phyloP scores from a whole-genome alignment of 306 rosid species.

The Gastrolobium villosum region DNA sequence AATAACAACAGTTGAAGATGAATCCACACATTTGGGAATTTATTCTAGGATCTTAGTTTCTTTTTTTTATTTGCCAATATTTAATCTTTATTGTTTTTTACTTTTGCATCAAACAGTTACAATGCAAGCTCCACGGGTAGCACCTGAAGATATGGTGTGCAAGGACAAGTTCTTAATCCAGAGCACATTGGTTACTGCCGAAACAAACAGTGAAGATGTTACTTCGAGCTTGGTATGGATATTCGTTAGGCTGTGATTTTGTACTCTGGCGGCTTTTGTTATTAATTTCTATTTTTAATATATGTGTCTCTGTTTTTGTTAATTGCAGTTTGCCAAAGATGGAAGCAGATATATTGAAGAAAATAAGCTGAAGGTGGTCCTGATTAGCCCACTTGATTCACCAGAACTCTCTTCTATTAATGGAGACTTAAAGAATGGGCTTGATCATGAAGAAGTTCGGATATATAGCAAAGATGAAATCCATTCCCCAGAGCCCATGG shows the following conservation, averaged over 20 bases:
- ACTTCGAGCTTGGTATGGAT: constrained; percentile 78
- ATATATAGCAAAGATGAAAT: constrained; percentile 50
- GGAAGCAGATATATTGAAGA: constrained; percentile 71
- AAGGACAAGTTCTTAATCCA: constrained; percentile 94
- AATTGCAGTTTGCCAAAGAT: constrained; percentile 78
- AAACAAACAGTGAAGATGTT: constrained; percentile 71
- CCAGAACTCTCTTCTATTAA: constrained; percentile 66
- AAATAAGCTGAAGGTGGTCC: constrained; percentile 79
- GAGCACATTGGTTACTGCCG: constrained; percentile 71
- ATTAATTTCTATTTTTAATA: constrained; percentile 38
- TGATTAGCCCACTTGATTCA: constrained; percentile 69
- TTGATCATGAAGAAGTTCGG: constrained; percentile 56
- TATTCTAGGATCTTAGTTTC: constrained; percentile 7
- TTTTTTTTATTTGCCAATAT: constrained; percentile 22
- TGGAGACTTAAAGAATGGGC: constrained; percentile 62
- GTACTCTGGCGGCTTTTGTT: constrained; percentile 35
- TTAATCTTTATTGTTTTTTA: background rate
- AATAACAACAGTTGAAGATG: constrained; percentile 24
- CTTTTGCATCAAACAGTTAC: constrained; percentile 68
- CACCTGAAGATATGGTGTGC: constrained; percentile 77
- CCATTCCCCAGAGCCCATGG: constrained; percentile 56
- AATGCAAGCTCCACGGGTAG: constrained; percentile 79
- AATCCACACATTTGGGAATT: constrained; percentile 17
- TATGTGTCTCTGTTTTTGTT: constrained; percentile 33
- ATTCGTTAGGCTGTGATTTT: constrained; percentile 39